Evolutionary conservation across 257 asterid genomes (phyloP).

Genomic region (Primulina eburnea): DNA sequence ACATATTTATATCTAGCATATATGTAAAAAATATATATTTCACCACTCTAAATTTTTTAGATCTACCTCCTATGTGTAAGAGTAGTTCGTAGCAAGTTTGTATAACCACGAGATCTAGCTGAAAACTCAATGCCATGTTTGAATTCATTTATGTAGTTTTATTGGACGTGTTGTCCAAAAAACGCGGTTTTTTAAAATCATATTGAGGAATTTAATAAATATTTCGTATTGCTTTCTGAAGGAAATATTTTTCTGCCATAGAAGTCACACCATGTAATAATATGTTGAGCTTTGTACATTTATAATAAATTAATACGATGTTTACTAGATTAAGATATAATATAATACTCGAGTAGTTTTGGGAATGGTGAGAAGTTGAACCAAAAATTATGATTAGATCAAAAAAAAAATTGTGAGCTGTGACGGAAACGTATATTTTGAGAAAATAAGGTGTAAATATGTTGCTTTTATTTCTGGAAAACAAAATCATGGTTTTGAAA

Average conservation of each 20-base stretch:
- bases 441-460: background rate
- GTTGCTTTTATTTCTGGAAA: background rate
- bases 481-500: background rate
- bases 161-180: background rate
- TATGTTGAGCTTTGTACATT: background rate
- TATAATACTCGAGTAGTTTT: background rate
- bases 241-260: too few species aligned
- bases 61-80: background rate
- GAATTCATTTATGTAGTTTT: background rate
- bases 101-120: background rate
- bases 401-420: background rate
- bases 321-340: background rate
- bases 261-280: background rate
- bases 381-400: background rate
- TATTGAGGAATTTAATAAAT: too few species aligned
- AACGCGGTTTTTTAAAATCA: background rate
- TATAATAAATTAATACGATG: too few species aligned
- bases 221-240: too few species aligned
- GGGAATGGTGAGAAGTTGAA: background rate
- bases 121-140: background rate
- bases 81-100: background rate
- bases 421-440: background rate
- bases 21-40: too few species aligned
- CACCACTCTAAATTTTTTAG: background rate
- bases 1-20: too few species aligned